Evolutionary conservation across 768 basidiomycete genomes (phyloP), one percentile per base, ranked within the genome.

Genomic region (Strobilomyces confusus): DNA sequence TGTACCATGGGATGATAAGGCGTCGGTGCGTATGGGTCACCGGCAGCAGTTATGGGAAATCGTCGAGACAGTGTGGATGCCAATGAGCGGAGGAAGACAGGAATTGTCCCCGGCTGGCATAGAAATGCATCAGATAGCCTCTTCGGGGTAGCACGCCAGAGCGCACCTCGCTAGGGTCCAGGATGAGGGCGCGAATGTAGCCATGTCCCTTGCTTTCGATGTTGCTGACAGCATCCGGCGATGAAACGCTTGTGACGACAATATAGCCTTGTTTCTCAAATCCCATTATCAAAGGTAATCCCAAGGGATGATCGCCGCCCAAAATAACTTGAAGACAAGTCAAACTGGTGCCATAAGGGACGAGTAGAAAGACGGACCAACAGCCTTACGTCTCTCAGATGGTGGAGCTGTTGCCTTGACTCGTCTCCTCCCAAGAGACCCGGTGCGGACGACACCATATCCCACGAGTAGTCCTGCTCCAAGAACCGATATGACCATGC

Each of bases 201-300:
- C 93, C 93, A 57, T 84, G 76, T 23, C 82, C 80, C 55, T 75
- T 73, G 33, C 72, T 74, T 67, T 95, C 91, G 42, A 94, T 71
- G 15, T 70, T 72, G 15, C 79, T 75, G 33, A 82, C 83, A n/a
- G 81, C 81, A 49, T 85, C 84, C 0, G 84, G 79, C 6, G 79
- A 82, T 1, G 83, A 73, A 17, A 92, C 92, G 55, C 87, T 93
- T 5, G 84, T 76, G 57, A 95, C 83, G 34, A 95, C 86, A 60
- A 93, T 87, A 62, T 87, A 94, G 0, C 89, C 92, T 55, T 83
- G 80, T 62, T 75, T 77, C 71, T 92, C 89, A 42, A 95, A 75
- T 49, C 86, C 85, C 43, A 80, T 62, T 49, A 93, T 83, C 38
- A 94, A 69, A 9, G 88, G 82, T n/a, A 83, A 74, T 8, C 82